Percentiles rank a stretch among this genome's conserved stretches.
Conservation (phyloP, 2,329 filamentous ascomycete species). For the Scopulariopsis brevicaulis region DNA sequence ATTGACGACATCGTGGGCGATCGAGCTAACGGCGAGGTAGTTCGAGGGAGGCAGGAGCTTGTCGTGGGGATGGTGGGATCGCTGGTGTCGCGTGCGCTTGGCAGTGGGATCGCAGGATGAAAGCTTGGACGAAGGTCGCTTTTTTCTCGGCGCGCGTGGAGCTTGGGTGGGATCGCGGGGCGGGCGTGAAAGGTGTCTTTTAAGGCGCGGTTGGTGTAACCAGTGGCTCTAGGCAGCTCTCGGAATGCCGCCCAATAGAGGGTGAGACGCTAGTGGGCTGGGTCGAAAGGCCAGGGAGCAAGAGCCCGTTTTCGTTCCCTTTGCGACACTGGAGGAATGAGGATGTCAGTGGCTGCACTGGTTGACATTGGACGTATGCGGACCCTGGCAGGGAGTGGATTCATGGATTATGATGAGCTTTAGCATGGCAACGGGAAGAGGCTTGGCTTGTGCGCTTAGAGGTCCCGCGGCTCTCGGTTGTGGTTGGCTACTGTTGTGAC, state of each 20-base stretch:
- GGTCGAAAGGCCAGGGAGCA: not conserved
- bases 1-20: slow-evolving; percentile 62
- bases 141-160: not conserved
- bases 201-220: not conserved
- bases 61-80: not conserved
- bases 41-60: not conserved
- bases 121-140: not conserved
- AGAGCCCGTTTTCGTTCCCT: not conserved
- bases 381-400: too few relatives aligned
- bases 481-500: not conserved
- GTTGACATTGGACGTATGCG: too few relatives aligned
- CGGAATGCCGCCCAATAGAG: not conserved
- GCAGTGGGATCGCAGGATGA: not conserved
- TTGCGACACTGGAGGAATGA: not conserved
- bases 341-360: not conserved
- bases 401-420: too few relatives aligned
- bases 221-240: not conserved
- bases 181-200: not conserved
- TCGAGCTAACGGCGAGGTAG: not conserved
- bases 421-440: too few relatives aligned
- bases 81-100: not conserved
- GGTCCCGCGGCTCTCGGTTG: not conserved
- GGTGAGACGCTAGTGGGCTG: not conserved
- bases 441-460: too few relatives aligned
- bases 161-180: not conserved